Conservation (phyloP, 2,329 filamentous ascomycete species). For the Fusarium sp. region DNA sequence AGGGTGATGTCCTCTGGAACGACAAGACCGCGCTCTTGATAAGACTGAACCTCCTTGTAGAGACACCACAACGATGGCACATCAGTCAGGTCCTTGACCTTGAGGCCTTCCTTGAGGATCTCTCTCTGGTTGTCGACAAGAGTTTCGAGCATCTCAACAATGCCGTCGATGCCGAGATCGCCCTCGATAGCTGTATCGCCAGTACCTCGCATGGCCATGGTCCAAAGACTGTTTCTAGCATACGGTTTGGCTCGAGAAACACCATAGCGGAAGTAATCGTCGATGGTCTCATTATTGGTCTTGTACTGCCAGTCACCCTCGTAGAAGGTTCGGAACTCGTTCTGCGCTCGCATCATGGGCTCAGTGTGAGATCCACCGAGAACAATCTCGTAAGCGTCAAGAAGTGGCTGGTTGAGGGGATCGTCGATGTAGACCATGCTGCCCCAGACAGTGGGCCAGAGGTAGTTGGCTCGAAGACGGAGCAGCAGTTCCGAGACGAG, state of each 20-base stretch:
- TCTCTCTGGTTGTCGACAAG: conserved; percentile 50
- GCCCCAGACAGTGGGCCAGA: conserved; percentile 79
- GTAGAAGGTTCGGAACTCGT: conserved; percentile 63
- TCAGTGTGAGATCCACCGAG: conserved; percentile 79
- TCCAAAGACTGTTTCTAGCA: conserved; percentile 71
- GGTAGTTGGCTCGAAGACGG: conserved; percentile 75
- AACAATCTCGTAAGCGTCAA: conserved; percentile 78
- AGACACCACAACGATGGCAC: conserved; percentile 67
- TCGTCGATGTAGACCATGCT: conserved; percentile 79
- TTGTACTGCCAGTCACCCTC: conserved; percentile 75
- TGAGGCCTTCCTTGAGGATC: conserved; percentile 27
- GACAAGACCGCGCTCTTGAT: conserved; percentile 66
- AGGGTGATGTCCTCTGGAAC: conserved; percentile 71
- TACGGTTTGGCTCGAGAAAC: conserved; percentile 72
- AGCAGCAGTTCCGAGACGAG: conserved; percentile 77
- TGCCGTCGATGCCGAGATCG: conserved; percentile 55
- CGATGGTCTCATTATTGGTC: conserved; percentile 73
- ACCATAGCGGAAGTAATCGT: conserved; percentile 74
- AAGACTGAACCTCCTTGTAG: conserved; percentile 73
- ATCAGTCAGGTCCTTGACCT: conserved; percentile 16
- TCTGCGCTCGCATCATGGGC: conserved; percentile 71
- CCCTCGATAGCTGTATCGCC: conserved; percentile 70
- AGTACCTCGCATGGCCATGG: conserved; percentile 75
- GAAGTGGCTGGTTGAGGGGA: conserved; percentile 71
- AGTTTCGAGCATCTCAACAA: conserved; percentile 49